Percentiles rank a stretch among this genome's conserved stretches.
phyloP scores from a whole-genome alignment of 768 basidiomycete species.

The Rubroboletus satanas region DNA sequence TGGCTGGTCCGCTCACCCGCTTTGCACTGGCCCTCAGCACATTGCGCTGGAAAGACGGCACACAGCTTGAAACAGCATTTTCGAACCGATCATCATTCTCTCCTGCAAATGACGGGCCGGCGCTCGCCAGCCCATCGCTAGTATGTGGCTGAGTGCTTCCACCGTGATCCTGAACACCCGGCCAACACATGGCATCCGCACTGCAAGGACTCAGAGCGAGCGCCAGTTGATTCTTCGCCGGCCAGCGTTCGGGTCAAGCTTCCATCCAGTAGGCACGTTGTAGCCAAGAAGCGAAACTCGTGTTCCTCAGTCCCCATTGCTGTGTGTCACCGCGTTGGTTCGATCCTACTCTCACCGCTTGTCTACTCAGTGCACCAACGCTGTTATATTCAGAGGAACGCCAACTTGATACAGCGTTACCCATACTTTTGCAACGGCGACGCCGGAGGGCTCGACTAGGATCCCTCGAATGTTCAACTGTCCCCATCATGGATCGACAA shows the following conservation, averaged over 20 bases:
- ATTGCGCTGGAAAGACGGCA: too few relatives aligned
- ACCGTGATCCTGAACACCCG: not conserved
- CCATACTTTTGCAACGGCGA: not conserved
- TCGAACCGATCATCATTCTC: too few relatives aligned
- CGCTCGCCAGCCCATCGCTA: too few relatives aligned
- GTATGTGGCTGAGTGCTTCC: not conserved
- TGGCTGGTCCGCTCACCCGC: too few relatives aligned
- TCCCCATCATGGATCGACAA: not conserved
- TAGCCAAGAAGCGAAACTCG: slow-evolving; percentile 1
- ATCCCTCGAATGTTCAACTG: slow-evolving; percentile 6
- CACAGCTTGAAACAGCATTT: too few relatives aligned
- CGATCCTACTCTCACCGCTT: not conserved
- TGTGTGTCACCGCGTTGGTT: not conserved
- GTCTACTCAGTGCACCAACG: not conserved
- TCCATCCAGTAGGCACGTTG: slow-evolving; percentile 12
- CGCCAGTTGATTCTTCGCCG: not conserved
- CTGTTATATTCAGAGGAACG: not conserved
- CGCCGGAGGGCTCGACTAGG: not conserved
- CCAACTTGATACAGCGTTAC: not conserved
- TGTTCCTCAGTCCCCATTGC: not conserved
- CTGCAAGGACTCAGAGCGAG: not conserved
- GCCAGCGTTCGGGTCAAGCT: not conserved
- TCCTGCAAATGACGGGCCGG: too few relatives aligned
- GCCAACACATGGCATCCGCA: slow-evolving; percentile 1
- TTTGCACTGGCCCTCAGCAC: too few relatives aligned